Evolutionary conservation across 345 rosid species (phyloP).

Genomic region (Lumnitzera littorea): DNA sequence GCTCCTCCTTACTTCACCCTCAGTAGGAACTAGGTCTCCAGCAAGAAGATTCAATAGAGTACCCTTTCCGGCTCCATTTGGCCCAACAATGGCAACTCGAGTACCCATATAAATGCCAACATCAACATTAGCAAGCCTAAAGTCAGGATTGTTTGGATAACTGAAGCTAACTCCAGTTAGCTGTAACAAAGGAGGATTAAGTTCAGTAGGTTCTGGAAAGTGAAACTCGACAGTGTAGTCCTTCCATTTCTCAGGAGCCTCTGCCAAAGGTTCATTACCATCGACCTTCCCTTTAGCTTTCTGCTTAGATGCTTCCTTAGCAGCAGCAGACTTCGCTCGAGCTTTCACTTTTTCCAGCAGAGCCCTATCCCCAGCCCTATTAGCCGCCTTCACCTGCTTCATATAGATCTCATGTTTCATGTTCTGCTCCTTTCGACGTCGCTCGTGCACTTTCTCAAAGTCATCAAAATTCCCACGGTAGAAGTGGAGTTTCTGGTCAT

Average conservation of each 20-base stretch:
- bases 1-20: conserved; percentile 82
- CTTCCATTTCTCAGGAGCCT: conserved; percentile 87
- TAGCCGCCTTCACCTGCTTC: conserved; percentile 86
- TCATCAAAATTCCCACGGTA: conserved; percentile 90
- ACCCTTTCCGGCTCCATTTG: conserved; percentile 95
- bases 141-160: conserved; percentile 75
- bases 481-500: conserved; percentile 69
- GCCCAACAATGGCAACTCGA: conserved; percentile 89
- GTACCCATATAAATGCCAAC: conserved; percentile 99
- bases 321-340: conserved; percentile 58
- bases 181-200: conserved; percentile 89
- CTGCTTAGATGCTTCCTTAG: conserved; percentile 76
- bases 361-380: conserved; percentile 66
- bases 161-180: conserved; percentile 82
- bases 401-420: conserved; percentile 67
- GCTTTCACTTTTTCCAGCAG: conserved; percentile 91
- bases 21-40: conserved; percentile 72
- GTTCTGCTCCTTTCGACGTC: conserved; percentile 85
- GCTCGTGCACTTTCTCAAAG: conserved; percentile 73
- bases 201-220: conserved; percentile 94
- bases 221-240: conserved; percentile 92
- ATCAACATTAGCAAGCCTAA: conserved; percentile 75
- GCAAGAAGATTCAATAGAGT: conserved; percentile 89
- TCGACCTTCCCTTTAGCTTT: conserved; percentile 69
- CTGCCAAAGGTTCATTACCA: conserved; percentile 62